Evolutionary conservation across 208 protist species (phyloP).

Genomic region (Wallacemonas collosoma): DNA sequence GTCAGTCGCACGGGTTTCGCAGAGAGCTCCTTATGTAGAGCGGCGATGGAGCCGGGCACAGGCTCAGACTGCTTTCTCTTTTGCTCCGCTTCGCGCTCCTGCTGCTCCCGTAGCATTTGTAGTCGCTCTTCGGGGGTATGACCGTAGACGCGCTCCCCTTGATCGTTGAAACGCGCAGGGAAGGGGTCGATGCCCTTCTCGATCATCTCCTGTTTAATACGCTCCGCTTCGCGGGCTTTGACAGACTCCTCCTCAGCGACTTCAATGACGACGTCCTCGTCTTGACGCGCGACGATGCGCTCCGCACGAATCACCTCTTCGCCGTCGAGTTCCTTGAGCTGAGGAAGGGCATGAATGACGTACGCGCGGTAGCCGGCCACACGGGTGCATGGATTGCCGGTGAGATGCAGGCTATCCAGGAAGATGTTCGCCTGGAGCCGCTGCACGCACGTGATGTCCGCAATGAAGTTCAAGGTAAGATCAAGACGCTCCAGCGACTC

Average conservation of each 20-base stretch:
- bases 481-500: conserved; percentile 96
- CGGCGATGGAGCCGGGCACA: conserved; percentile 52
- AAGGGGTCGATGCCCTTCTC: conserved; percentile 74
- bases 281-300: conserved; percentile 90
- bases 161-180: conserved; percentile 84
- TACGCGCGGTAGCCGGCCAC: conserved; percentile 90
- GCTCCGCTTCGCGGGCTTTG: conserved; percentile 54
- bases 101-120: conserved; percentile 86
- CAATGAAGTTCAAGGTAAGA: conserved; percentile 97
- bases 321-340: conserved; percentile 91
- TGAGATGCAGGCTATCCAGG: conserved; percentile 92
- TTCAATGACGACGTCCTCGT: conserved; percentile 53
- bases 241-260: conserved; percentile 53
- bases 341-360: conserved; percentile 92
- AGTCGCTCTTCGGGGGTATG: conserved; percentile 89
- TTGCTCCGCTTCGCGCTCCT: conserved; percentile 50
- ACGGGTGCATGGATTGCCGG: conserved; percentile 95
- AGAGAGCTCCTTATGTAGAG: conserved; percentile 66
- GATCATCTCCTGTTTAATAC: conserved; percentile 74
- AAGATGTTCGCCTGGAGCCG: conserved; percentile 81
- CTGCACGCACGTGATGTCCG: conserved; percentile 79
- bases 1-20: conserved; percentile 50
- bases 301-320: conserved; percentile 84
- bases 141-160: conserved; percentile 90
- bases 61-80: conserved; percentile 40